These are phyloP conservation scores for Rhexocercosporidium sp. DNA, from an alignment of 2,329 filamentous ascomycete genomes.

Conservation along the genomic window DNA sequence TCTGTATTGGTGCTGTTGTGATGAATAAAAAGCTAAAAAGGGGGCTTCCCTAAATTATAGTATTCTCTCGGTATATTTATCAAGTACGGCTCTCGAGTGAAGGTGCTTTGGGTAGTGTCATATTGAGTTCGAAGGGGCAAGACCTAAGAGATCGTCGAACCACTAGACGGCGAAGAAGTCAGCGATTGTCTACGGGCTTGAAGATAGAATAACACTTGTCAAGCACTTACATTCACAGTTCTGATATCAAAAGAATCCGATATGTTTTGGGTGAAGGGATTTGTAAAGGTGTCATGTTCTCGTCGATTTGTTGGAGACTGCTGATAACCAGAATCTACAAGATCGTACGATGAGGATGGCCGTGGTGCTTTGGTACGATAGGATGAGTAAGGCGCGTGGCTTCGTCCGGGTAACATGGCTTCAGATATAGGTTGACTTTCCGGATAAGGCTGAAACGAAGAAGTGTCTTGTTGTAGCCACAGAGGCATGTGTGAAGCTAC, in stretches of 20 bases:
- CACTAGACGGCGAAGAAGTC: not conserved
- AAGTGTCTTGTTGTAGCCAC: constrained; percentile 26
- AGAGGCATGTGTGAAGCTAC: constrained; percentile 23
- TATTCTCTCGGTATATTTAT: not conserved
- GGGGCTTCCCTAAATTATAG: not conserved
- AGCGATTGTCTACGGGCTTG: too few species aligned
- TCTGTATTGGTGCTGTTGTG: constrained; percentile 8
- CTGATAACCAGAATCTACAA: constrained; percentile 1
- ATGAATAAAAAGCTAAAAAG: not conserved
- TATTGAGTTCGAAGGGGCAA: constrained; percentile 30
- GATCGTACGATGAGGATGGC: constrained; percentile 11
- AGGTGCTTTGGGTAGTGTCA: constrained; percentile 12
- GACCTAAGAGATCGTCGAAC: constrained; percentile 31
- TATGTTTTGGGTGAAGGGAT: constrained; percentile 23
- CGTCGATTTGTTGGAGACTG: not conserved
- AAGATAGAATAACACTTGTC: too few species aligned
- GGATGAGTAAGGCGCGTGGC: not conserved
- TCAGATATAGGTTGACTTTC: constrained; percentile 8
- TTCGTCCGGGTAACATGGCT: not conserved
- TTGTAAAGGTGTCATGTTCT: constrained; percentile 6
- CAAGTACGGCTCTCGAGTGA: too few species aligned
- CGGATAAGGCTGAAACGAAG: constrained; percentile 20
- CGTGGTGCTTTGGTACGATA: not conserved
- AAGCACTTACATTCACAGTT: constrained; percentile 17
- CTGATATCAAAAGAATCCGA: constrained; percentile 29